Base-by-base conservation (phyloP, 176 grass and related monocot species). In the Aegilops bicornis region DNA sequence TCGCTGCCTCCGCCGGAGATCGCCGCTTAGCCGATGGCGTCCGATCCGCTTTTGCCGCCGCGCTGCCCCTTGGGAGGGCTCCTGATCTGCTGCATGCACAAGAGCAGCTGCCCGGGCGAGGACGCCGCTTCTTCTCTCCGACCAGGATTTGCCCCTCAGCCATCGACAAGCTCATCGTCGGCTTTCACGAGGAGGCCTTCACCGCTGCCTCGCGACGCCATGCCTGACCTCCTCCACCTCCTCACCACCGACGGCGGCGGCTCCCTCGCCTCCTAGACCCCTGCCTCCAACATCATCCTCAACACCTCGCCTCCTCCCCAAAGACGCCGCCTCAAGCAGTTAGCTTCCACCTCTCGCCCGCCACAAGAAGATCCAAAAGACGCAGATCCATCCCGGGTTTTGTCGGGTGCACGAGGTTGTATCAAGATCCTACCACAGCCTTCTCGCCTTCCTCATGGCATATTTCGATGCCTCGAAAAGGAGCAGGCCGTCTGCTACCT, bases 321-420 rank as follows among this genome's bases (percentile, higher is more conserved):
- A 20, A 0, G 67, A 20, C 17, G 19, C 54, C 2, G 54, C 50
- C 5, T 4, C 69, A n/a, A n/a, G n/a, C n/a, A n/a, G n/a, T n/a
- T n/a, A n/a, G n/a, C n/a, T n/a, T n/a, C 65, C 15, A 0, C 66
- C 12, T 40, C 70, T 25, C 39, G 42, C 40, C 71, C n/a, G 39
- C n/a, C 70, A n/a, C 39, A 3, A 45, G 7, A 23, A 74, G 12
- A 23, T 25, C 11, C 2, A 7, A 7, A 0, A n/a, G n/a, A n/a
- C n/a, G n/a, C n/a, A n/a, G 1, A 20, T 54, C 50, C 16, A 54
- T 19, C 17, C 8, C 17, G 4, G 67, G 3, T 8, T 1, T 3
- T 2, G 54, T 0, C 39, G 12, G 6, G 10, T 2, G n/a, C 2
- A 3, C 1, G 1, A n/a, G 3, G 3, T 25, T 0, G 36, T 0